These are phyloP conservation scores for Hypoxylon subgilvum DNA, from an alignment of 495 filamentous ascomycete species.

Conservation along the genomic window DNA sequence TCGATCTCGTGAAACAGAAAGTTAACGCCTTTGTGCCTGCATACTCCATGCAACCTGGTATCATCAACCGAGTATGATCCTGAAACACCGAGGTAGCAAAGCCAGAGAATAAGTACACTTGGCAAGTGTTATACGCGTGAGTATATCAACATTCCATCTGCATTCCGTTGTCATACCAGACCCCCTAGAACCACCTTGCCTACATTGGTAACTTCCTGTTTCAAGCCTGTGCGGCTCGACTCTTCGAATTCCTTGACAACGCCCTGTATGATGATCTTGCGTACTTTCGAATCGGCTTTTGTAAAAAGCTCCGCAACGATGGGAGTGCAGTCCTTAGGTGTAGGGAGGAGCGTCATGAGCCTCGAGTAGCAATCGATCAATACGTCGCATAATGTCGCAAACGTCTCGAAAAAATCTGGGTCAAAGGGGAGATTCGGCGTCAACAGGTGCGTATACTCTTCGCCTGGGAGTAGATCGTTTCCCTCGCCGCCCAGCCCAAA, in stretches of 20 bases:
- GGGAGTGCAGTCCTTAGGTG: conserved; percentile 65
- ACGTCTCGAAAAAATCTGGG: conserved; percentile 95
- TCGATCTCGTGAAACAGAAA: conserved; percentile 8
- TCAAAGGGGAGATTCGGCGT: conserved; percentile 96
- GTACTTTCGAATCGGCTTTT: conserved; percentile 83
- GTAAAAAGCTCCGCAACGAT: conserved; percentile 79
- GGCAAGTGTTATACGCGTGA: conserved; percentile 10
- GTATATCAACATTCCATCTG: conserved; percentile 29
- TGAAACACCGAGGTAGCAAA: conserved; percentile 22
- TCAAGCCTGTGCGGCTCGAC: conserved; percentile 71
- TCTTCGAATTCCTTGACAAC: conserved; percentile 95
- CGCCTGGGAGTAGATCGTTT: conserved; percentile 65
- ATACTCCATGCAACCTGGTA: conserved; percentile 29
- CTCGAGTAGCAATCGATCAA: conserved; percentile 89
- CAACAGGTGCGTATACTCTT: conserved; percentile 85
- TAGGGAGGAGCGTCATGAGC: conserved; percentile 72
- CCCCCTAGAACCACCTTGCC: conserved; percentile 90
- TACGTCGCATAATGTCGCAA: conserved; percentile 95
- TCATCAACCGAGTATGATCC: conserved; percentile 27
- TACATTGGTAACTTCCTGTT: conserved; percentile 79
- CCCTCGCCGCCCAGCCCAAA: conserved; percentile 49
- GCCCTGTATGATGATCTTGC: conserved; percentile 83
- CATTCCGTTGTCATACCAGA: no score
- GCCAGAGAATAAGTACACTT: conserved; percentile 6
- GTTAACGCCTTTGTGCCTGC: conserved; percentile 25